Evolutionary conservation across 2,329 filamentous ascomycete genomes (phyloP), one percentile per base, ranked within the genome.

Genomic region (Hypoxylon sp.): DNA sequence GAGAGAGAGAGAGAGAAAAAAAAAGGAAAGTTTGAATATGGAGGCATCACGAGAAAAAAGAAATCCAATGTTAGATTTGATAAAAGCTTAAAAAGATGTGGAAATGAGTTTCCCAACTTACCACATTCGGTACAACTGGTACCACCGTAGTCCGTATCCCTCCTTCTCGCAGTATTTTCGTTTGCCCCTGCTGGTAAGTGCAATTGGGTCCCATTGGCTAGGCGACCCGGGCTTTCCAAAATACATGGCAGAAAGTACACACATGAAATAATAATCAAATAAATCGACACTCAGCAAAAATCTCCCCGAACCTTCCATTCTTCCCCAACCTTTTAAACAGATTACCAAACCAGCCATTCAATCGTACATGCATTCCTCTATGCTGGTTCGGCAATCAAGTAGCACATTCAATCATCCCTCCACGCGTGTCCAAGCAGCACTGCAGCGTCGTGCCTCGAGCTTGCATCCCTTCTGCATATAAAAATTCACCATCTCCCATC

Each of bases 391-490:
- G 70, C 70, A 72, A 70, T 70, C 70, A 70, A 67, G 70, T 72
- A 55, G 70, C 61, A 72, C 70, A 70, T 69, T 71, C 67, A 70
- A 71, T 61, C 64, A 67, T 59, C 63, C 70, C 63, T 69, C 67
- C 67, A 71, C 70, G 70, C 70, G 70, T 71, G 65, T 68, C 69
- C 63, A 54, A 69, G 70, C 55, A 70, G 67, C 68, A 71, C 70
- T 72, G 70, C 70, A 72, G 72, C 69, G 71, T 75, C 70, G 74
- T 72, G 75, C 72, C 73, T 70, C 69, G 71, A 66, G 65, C 69
- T 64, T 76, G 73, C 74, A 73, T 74, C 69, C 69, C 69, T 64
- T 72, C 71, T 76, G 74, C 75, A 77, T 76, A 73, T 72, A 74
- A 76, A 74, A 74, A 69, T 67, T 69, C 66, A 73, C 74, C 72